These are phyloP conservation scores for Glaciozyma martinii DNA, from an alignment of 768 basidiomycete species.

Conservation along the genomic window DNA sequence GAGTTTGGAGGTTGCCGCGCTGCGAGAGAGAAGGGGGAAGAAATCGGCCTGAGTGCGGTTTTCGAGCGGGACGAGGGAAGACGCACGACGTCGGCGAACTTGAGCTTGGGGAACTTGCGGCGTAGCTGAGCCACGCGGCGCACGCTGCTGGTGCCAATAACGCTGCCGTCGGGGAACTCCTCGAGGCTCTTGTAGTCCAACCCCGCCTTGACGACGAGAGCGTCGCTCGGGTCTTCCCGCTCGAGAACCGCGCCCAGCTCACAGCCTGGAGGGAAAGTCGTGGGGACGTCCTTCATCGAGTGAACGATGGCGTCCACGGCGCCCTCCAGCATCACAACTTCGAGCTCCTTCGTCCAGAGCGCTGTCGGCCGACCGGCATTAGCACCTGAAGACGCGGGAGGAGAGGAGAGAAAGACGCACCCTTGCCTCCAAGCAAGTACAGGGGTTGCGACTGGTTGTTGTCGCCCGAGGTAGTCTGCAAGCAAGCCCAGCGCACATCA, in stretches of 20 bases:
- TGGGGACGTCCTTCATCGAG: constrained; percentile 61
- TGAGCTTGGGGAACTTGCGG: constrained; percentile 61
- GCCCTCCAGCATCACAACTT: constrained; percentile 63
- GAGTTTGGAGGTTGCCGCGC: constrained; percentile 63
- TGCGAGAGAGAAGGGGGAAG: constrained; percentile 2
- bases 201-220: constrained; percentile 73
- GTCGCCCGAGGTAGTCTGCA: constrained; percentile 69
- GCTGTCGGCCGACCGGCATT: constrained; percentile 39
- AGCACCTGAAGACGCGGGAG: constrained; percentile 44
- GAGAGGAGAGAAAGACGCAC: constrained; percentile 49
- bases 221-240: constrained; percentile 81
- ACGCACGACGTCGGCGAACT: constrained; percentile 82
- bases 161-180: constrained; percentile 76
- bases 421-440: constrained; percentile 77
- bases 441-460: constrained; percentile 78
- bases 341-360: constrained; percentile 94
- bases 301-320: constrained; percentile 85
- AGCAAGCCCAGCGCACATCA: constrained; percentile 28
- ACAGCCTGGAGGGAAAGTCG: constrained; percentile 64
- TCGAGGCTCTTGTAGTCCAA: constrained; percentile 59
- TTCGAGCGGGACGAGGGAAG: background rate
- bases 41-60: background rate
- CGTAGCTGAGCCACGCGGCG: constrained; percentile 82
- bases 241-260: constrained; percentile 73
- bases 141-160: constrained; percentile 93